Conservation (phyloP, 1,284 basidiomycete species). For the Melampsora americana region DNA sequence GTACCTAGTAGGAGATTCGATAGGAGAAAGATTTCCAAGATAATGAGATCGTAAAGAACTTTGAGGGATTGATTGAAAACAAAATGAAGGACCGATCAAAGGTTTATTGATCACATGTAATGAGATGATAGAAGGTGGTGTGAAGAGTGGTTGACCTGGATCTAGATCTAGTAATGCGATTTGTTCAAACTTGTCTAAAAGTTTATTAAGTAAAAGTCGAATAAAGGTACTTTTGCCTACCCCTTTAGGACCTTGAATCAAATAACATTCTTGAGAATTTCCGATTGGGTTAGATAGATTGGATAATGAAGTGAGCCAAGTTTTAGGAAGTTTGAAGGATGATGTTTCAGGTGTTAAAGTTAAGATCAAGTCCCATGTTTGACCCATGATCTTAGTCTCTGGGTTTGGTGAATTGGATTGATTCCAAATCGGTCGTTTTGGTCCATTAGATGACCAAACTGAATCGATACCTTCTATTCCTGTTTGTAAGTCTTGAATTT, state of each 20-base stretch:
- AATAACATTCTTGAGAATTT: background rate
- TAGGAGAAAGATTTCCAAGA: conserved; percentile 33
- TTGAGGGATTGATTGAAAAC: conserved; percentile 11
- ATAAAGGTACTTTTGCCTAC: conserved; percentile 37
- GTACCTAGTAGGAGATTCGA: conserved; percentile 20
- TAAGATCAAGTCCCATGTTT: conserved; percentile 29
- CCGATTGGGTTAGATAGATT: background rate
- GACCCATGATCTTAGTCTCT: background rate
- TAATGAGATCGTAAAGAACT: conserved; percentile 22
- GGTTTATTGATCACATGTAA: conserved; percentile 16
- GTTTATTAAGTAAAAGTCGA: conserved; percentile 24
- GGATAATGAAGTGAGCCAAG: conserved; percentile 1
- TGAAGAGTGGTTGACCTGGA: conserved; percentile 40
- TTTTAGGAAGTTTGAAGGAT: background rate
- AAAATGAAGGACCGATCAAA: conserved; percentile 35
- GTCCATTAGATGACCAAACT: conserved; percentile 23
- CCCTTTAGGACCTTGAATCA: conserved; percentile 32
- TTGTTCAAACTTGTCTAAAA: conserved; percentile 14
- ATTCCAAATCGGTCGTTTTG: conserved; percentile 23
- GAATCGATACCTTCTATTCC: conserved; percentile 26
- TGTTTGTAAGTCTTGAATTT: conserved; percentile 16
- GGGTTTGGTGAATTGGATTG: background rate
- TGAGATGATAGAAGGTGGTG: conserved; percentile 36
- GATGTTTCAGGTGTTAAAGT: conserved; percentile 17
- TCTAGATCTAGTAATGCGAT: conserved; percentile 40